Evolutionary conservation across 1,284 basidiomycete genomes (phyloP), one percentile per base, ranked within the genome.

Genomic region (Sanguinoderma infundibulare): DNA sequence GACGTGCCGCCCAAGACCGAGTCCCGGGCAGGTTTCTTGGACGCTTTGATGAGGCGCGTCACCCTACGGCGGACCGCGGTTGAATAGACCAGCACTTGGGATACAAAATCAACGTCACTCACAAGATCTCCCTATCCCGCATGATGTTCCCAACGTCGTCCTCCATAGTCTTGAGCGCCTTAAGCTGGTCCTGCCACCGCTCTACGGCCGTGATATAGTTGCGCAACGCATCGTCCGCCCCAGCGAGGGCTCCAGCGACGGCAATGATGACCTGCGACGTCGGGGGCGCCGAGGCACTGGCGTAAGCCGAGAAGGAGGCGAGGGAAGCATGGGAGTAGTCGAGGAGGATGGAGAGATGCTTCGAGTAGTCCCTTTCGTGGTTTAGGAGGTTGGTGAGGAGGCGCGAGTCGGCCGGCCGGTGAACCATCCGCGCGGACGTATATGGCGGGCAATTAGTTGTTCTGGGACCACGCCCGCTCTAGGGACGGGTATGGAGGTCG

Each of bases 91-190:
- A 47, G 7, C 26, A 17, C 8, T 0, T 9, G 17, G 17, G n/a
- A n/a, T n/a, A n/a, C n/a, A n/a, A n/a, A n/a, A n/a, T n/a, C 32
- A 10, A 20, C 20, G 15, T 28, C 14, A 54, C 90, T 72, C 65
- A 92, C 91, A 92, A 79, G 64, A 93, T 92, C 67, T 93, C 91
- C 39, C 90, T 77, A 73, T 93, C 91, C 3, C 89, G 78, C 54
- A 90, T 77, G 58, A 92, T 79, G 64, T 83, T 87, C 17, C 78
- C 80, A 4, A 92, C 83, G 55, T 90, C 89, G 40, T 91, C 87
- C 72, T 94, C 90, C 55, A 78, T 68, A 26, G 73, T 70, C 69
- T 77, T 77, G 63, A 92, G 77, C 28, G 76, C 75, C 63, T 81
- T 84, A 66, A 92, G 78, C 65, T 84, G 79, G 39, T 83, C 83